Base-by-base conservation (phyloP, 371 early-diverging fungal species). In the Fennellomyces sp. region DNA sequence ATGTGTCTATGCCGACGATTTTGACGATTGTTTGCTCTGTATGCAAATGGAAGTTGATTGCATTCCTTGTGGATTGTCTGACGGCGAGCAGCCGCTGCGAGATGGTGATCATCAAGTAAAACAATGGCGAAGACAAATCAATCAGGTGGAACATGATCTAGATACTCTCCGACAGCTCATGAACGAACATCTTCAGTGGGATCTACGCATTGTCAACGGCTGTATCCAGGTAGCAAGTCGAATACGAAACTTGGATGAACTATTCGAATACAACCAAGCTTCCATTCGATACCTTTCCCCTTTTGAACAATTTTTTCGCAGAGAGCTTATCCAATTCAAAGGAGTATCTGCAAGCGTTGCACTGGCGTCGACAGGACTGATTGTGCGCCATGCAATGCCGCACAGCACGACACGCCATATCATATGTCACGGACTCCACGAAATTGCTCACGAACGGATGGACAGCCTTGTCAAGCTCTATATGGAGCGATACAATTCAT, bases 141-240 rank as follows among this genome's bases (percentile, higher is more conserved):
- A 0, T 8, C 45, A 21, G 23, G 8, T 45, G 4, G 45, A 45
- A 5, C 10, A 5, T 21, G 45, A 45, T 27, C 23, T 45, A 45
- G 23, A 45, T 7, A 45, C 27, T n/a, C 17, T 45, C 23, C 21
- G 12, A 45, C 21, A 21, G 10, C 23, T 45, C 5, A 21, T 23
- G 6, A 21, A 25, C 19, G 41, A 41, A 1, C 1, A 45, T 10
- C 10, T 21, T 17, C 23, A 51, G 29, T 51, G 51, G 51, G 29
- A 28, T 3, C 51, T 51, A 6, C n/a, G 51, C 29, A 30, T 51
- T 26, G 51, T 51, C n/a, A 31, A 51, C 23, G 51, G 51, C 11
- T 2, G 33, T 17, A 51, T 51, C 29, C 29, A 23, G 26, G 19
- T 51, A 3, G 33, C 10, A 15, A n/a, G 30, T 15, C 28, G 51